phyloP scores from a whole-genome alignment of 169 alveolate genomes.

The Babesia bovis region DNA sequence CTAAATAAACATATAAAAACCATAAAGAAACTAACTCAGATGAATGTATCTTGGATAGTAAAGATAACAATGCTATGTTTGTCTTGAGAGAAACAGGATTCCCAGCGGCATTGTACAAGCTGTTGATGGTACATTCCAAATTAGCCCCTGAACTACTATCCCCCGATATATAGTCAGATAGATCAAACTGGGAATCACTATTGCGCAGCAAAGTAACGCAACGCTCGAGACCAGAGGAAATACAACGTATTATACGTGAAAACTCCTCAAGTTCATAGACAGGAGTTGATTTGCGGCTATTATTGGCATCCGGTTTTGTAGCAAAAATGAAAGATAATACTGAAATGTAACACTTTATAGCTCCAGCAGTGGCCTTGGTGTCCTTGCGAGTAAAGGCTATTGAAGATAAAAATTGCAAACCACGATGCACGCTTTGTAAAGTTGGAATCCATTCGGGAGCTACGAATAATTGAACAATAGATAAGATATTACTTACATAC shows the following conservation, averaged over 20 bases:
- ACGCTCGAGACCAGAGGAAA: slow-evolving; percentile 40
- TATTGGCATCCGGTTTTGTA: not conserved
- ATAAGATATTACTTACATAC: not conserved
- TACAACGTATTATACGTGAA: slow-evolving; percentile 47
- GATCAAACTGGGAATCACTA: slow-evolving; percentile 12
- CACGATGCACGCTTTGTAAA: slow-evolving; percentile 37
- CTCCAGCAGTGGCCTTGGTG: slow-evolving; percentile 19
- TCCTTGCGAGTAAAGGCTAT: slow-evolving; percentile 54
- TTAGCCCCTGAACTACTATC: slow-evolving; percentile 4
- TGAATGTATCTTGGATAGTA: slow-evolving; percentile 24
- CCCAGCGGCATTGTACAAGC: slow-evolving; percentile 37
- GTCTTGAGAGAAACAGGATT: slow-evolving; percentile 38
- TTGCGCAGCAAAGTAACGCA: slow-evolving; percentile 9
- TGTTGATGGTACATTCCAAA: not conserved
- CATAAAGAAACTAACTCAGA: slow-evolving; percentile 21
- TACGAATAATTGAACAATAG: not conserved
- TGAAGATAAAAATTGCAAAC: slow-evolving; percentile 40
- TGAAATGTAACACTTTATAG: slow-evolving; percentile 25
- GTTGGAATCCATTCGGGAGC: slow-evolving; percentile 20
- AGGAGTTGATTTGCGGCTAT: not conserved
- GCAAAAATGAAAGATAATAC: slow-evolving; percentile 25
- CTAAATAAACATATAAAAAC: not conserved
- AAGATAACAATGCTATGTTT: slow-evolving; percentile 31
- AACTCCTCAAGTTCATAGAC: slow-evolving; percentile 41
- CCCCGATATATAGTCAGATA: slow-evolving; percentile 3